Base-by-base conservation (phyloP, 1,284 basidiomycete species). In the Melanopsichium pennsylvanicum region DNA sequence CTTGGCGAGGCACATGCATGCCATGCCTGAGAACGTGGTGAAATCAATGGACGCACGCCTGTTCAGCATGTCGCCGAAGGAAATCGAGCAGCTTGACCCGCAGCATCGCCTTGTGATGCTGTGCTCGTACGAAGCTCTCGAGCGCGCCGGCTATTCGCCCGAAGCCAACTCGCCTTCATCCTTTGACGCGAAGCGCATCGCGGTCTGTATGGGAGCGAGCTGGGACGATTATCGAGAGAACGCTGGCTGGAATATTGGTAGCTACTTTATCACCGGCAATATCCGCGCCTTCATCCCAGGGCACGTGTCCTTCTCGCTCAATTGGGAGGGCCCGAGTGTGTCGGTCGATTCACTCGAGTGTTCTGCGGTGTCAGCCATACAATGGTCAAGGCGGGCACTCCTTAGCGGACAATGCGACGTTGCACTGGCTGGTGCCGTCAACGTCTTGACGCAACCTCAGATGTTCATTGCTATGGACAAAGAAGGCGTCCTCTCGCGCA, bases 141-240 rank as follows among this genome's bases (percentile, higher is more conserved):
- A 73, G 26, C 44, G 56, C 5, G 67, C 70, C 33, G 70, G 70
- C 4, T 73, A 63, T 37, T 57, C 56, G 12, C 31, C 45, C 5
- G 64, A 68, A 18, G 29, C 46, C 35, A 67, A 52, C 12, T 61
- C 64, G 11, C 64, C 64, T 8, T 68, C 64, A 3, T 55, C 49
- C 2, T 73, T 70, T 31, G 59, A 63, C 26, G 38, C 41, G 8
- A 61, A 64, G 23, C 66, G 70, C 21, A 70, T 73, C 31, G 66
- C 52, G 5, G 50, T 55, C 27, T 73, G 55, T 31, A 55, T 68
- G 60, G 61, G 61, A 21, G 58, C 61, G 10, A 50, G 54, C 25
- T 67, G 57, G 56, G 70, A 73, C 52, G 70, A 73, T 35, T 73
- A 73, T 18, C 67, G 70, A 47, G 70, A 73, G 34, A 73, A 73